Conservation (phyloP, 2,329 filamentous ascomycete species). For the Geosmithia morbida region DNA sequence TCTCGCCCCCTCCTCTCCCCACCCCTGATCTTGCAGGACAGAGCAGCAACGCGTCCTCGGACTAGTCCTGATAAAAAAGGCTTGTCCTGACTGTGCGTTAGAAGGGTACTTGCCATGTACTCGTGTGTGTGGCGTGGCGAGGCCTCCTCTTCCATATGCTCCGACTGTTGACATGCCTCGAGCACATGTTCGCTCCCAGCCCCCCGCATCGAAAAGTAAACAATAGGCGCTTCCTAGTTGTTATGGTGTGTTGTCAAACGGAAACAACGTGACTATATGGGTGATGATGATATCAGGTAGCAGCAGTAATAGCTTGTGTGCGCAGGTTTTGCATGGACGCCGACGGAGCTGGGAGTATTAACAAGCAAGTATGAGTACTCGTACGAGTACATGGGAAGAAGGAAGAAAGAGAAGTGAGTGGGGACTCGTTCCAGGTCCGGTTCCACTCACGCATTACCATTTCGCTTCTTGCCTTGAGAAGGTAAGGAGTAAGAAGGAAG, state of each 20-base stretch:
- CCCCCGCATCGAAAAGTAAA: too few species aligned
- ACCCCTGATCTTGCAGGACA: not conserved
- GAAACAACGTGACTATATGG: too few species aligned
- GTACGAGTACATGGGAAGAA: not conserved
- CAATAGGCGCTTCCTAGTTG: too few species aligned
- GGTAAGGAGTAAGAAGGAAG: not conserved
- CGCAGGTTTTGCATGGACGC: not conserved
- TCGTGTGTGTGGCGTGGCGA: too few species aligned
- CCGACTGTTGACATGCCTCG: too few species aligned
- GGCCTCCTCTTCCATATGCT: too few species aligned
- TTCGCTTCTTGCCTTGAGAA: not conserved
- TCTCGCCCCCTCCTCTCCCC: not conserved
- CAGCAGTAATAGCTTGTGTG: too few species aligned
- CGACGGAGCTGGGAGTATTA: not conserved
- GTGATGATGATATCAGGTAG: too few species aligned
- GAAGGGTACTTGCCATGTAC: too few species aligned
- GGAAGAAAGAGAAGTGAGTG: not conserved
- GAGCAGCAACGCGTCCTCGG: not conserved
- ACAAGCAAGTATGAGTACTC: not conserved
- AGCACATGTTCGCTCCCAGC: too few species aligned
- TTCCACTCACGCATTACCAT: not conserved
- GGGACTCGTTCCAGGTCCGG: not conserved
- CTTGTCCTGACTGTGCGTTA: not conserved
- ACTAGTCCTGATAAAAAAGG: not conserved
- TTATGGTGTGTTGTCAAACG: too few species aligned